Evolutionary conservation across 2,329 filamentous ascomycete genomes (phyloP), one percentile per base, ranked within the genome.

Genomic region (Talaromyces pinophilus): DNA sequence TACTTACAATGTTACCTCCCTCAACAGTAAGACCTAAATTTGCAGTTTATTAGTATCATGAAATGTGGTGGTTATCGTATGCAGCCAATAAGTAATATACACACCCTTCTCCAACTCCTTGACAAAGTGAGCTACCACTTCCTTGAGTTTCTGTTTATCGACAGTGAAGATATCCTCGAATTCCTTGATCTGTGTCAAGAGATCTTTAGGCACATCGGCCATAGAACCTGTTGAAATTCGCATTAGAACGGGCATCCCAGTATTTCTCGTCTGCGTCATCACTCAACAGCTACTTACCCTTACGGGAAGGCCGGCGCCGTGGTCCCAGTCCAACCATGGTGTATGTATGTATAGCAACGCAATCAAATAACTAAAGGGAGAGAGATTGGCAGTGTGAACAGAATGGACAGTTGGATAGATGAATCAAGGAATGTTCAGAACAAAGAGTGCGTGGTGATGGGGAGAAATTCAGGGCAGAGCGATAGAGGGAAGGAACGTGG

Each of bases 121-220:
- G 61, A 96, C 85, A 78, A 99, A 99, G 79, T 97, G 94, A 63
- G 91, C 84, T 50, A 92, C 94, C 75, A 99, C 93, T 71, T 90
- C 81, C 86, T 98, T 98, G 65, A 98, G 87, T 83, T 92, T 96
- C 44, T 86, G 81, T 0, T 85, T 85, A 70, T 90, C 86, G 55
- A 98, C 88, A 11, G 89, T 91, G 80, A 99, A 97, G 63, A 90
- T 80, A 66, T 93, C 86, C 82, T 98, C 95, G 28, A 98, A 86
- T 69, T 87, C 85, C 78, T 91, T 88, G 76, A 98, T 93, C 81
- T 97, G 90, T 63, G 85, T 79, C 77, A 92, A 82, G 70, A 97
- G 86, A 80, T 92, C 89, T 82, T 92, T 91, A 70, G 94, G 93
- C 79, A 97, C 86, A 83, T 97, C 92, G 79, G 90, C 88, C 87